Evolutionary conservation across 2,329 filamentous ascomycete genomes (phyloP).

Genomic region (Claviceps maximensis): DNA sequence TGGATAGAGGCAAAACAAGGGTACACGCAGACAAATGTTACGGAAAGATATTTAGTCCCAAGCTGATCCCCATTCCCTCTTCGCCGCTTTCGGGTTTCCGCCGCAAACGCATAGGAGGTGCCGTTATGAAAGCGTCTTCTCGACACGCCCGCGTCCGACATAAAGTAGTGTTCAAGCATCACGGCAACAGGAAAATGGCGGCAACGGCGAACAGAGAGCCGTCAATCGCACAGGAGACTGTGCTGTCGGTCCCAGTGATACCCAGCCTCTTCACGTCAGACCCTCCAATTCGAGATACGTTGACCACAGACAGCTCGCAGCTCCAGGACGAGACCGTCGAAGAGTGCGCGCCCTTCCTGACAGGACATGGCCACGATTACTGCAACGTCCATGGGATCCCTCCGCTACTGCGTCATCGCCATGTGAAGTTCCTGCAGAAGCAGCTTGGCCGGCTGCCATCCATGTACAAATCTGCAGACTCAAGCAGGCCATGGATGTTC

Average conservation of each 20-base stretch:
- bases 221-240: background rate
- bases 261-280: constrained; percentile 43
- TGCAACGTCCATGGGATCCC: constrained; percentile 65
- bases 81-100: background rate
- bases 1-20: background rate
- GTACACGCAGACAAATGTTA: background rate
- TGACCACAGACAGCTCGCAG: constrained; percentile 54
- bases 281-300: constrained; percentile 51
- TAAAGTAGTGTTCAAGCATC: constrained; percentile 6
- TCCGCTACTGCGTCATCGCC: constrained; percentile 50
- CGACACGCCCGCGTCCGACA: constrained; percentile 4
- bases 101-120: background rate
- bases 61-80: background rate
- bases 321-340: constrained; percentile 56
- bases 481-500: constrained; percentile 82
- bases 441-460: constrained; percentile 50
- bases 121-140: constrained; percentile 4
- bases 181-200: constrained; percentile 4
- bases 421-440: constrained; percentile 49
- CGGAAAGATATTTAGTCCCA: constrained; percentile 2
- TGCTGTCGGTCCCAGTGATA: constrained; percentile 19
- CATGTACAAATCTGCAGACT: constrained; percentile 62
- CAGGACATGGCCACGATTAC: constrained; percentile 33
- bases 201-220: constrained; percentile 2
- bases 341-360: constrained; percentile 57